phyloP scores from a whole-genome alignment of 2,329 filamentous ascomycete genomes.

The Sporothrix pallida region DNA sequence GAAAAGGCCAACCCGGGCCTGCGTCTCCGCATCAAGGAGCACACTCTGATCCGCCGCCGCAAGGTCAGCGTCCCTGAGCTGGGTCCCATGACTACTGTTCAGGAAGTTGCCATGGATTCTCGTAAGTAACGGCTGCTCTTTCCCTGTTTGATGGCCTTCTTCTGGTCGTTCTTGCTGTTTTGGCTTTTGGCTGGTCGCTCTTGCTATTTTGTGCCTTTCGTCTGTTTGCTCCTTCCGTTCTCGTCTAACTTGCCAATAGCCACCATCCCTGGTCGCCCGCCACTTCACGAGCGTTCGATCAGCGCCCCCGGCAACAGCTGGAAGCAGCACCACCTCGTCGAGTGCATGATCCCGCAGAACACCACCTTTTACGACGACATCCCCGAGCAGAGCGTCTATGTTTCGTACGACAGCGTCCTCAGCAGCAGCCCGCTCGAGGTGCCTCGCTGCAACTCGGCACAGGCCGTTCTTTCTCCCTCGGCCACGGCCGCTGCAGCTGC shows the following conservation, averaged over 20 bases:
- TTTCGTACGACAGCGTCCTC: slow-evolving; percentile 39
- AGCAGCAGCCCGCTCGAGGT: slow-evolving; percentile 37
- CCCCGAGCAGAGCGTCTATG: slow-evolving; percentile 40
- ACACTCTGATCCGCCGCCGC: slow-evolving; percentile 61
- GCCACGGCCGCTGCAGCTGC: slow-evolving; percentile 5
- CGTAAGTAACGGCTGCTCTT: slow-evolving; percentile 54
- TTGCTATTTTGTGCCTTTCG: slow-evolving; percentile 35
- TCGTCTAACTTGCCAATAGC: slow-evolving; percentile 51
- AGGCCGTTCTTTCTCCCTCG: slow-evolving; percentile 36
- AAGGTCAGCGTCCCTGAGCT: slow-evolving; percentile 70
- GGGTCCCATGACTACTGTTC: slow-evolving; percentile 71
- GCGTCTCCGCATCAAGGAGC: slow-evolving; percentile 62
- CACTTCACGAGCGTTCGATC: slow-evolving; percentile 67
- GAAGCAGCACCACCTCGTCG: slow-evolving; percentile 53
- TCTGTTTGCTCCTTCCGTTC: slow-evolving; percentile 25
- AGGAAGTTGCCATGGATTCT: slow-evolving; percentile 71
- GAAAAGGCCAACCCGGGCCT: slow-evolving; percentile 41
- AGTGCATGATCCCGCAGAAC: slow-evolving; percentile 45
- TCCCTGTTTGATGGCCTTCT: too few species aligned
- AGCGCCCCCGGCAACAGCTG: slow-evolving; percentile 63
- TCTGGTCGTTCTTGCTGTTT: slow-evolving; percentile 34
- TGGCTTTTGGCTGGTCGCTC: not conserved
- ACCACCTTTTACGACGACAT: slow-evolving; percentile 43
- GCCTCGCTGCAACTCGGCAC: slow-evolving; percentile 39
- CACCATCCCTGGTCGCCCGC: slow-evolving; percentile 69